phyloP scores from a whole-genome alignment of 31 red algal genomes.

The Bonnemaisonia californica region DNA sequence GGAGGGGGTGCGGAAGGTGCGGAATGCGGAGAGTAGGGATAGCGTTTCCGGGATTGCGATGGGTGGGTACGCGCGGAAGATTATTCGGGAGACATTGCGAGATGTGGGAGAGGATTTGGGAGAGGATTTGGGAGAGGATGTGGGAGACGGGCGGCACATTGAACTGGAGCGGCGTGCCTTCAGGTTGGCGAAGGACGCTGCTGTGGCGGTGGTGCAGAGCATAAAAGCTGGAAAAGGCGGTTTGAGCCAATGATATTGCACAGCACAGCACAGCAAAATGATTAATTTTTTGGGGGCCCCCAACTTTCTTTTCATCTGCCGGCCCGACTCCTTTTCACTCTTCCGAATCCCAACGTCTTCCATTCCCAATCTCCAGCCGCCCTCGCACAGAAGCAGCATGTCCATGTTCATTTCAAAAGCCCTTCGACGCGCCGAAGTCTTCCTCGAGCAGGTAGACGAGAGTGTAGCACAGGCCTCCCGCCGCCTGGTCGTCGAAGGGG shows the following conservation, averaged over 20 bases:
- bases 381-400: too few relatives aligned
- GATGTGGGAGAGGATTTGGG: background rate
- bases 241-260: too few relatives aligned
- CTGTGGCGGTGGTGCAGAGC: background rate
- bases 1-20: slow-evolving; percentile 17
- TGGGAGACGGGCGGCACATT: background rate
- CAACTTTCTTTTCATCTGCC: too few relatives aligned
- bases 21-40: background rate
- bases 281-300: too few relatives aligned
- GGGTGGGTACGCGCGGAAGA: slow-evolving; percentile 72
- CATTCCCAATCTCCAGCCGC: too few relatives aligned
- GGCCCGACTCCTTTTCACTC: too few relatives aligned
- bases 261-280: too few relatives aligned
- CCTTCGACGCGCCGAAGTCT: slow-evolving; percentile 58
- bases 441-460: slow-evolving; percentile 82
- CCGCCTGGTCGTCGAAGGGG: slow-evolving; percentile 49
- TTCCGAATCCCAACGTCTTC: too few relatives aligned
- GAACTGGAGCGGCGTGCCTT: background rate
- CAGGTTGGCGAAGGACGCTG: background rate
- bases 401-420: slow-evolving; percentile 66
- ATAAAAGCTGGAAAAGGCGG: too few relatives aligned
- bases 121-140: background rate
- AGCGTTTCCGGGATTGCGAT: slow-evolving; percentile 69
- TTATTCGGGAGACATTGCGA: background rate
- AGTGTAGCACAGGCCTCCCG: slow-evolving; percentile 66